Evolutionary conservation across 2,329 filamentous ascomycete species (phyloP).

Genomic region (Nannizzia gypsea): DNA sequence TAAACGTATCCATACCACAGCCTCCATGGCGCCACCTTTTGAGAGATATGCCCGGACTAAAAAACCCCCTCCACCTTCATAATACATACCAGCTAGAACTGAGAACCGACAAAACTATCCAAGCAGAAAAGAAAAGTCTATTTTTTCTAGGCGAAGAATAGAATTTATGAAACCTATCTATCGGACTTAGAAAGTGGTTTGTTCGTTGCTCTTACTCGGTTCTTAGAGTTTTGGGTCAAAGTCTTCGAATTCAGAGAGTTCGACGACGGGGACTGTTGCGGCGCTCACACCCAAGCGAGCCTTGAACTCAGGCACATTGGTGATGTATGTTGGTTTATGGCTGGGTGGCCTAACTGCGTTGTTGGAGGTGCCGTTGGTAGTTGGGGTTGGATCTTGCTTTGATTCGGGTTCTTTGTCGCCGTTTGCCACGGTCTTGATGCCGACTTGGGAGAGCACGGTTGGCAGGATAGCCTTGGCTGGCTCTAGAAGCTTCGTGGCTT

Average conservation of each 20-base stretch:
- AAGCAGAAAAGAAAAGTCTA: neutral
- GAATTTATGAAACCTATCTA: neutral
- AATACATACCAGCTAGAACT: neutral
- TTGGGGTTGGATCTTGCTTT: conserved; percentile 12
- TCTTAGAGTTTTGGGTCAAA: conserved; percentile 64
- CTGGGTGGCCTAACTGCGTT: conserved; percentile 22
- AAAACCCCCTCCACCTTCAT: neutral
- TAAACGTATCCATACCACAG: neutral
- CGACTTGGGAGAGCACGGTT: conserved; percentile 36
- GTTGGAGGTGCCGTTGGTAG: conserved; percentile 25
- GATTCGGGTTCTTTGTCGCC: conserved; percentile 25
- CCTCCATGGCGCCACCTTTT: neutral
- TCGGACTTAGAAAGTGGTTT: neutral
- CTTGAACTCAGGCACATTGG: conserved; percentile 71
- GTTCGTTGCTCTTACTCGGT: neutral
- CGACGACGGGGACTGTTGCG: conserved; percentile 60
- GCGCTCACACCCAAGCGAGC: conserved; percentile 58
- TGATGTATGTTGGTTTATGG: conserved; percentile 50
- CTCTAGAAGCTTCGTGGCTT: conserved; percentile 38
- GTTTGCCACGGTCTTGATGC: conserved; percentile 31
- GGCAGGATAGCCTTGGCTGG: conserved; percentile 41
- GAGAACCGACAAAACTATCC: neutral
- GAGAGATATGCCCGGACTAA: neutral
- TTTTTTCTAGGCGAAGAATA: neutral
- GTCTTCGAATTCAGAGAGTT: conserved; percentile 77